Evolutionary conservation across 768 basidiomycete species (phyloP).

Genomic region (Dioszegia aurantiaca): DNA sequence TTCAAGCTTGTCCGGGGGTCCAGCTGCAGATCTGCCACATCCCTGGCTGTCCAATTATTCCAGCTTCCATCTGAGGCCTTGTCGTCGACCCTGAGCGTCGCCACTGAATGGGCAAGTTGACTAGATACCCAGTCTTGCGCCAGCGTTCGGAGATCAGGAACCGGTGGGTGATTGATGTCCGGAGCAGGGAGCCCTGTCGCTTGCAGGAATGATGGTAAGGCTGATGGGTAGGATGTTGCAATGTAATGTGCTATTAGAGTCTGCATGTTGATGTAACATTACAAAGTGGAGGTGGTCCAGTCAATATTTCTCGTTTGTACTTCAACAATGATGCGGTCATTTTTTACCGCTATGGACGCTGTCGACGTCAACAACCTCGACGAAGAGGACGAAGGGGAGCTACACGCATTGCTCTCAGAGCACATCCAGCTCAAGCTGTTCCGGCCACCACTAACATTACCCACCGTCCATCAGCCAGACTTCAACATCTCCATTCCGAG

Average conservation of each 20-base stretch:
- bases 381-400: not conserved
- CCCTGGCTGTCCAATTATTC: conserved; percentile 22
- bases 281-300: conserved; percentile 10
- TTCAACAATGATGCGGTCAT: not conserved
- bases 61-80: conserved; percentile 25
- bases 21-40: conserved; percentile 26
- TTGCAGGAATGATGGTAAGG: conserved; percentile 33
- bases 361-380: not conserved
- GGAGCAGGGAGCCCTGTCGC: conserved; percentile 29
- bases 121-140: conserved; percentile 30
- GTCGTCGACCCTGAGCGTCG: conserved; percentile 4
- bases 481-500: not conserved
- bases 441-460: too few relatives aligned
- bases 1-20: conserved; percentile 31
- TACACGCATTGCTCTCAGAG: not conserved
- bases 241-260: conserved; percentile 45
- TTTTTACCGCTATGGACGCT: too few relatives aligned
- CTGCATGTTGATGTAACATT: not conserved
- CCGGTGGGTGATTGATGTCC: conserved; percentile 27
- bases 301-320: not conserved
- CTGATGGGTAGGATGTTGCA: conserved; percentile 33
- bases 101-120: not conserved
- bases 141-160: conserved; percentile 43
- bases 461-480: too few relatives aligned
- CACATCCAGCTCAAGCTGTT: not conserved